Base-by-base conservation (phyloP, 2,329 filamentous ascomycete genomes). In the Monilinia laxa region DNA sequence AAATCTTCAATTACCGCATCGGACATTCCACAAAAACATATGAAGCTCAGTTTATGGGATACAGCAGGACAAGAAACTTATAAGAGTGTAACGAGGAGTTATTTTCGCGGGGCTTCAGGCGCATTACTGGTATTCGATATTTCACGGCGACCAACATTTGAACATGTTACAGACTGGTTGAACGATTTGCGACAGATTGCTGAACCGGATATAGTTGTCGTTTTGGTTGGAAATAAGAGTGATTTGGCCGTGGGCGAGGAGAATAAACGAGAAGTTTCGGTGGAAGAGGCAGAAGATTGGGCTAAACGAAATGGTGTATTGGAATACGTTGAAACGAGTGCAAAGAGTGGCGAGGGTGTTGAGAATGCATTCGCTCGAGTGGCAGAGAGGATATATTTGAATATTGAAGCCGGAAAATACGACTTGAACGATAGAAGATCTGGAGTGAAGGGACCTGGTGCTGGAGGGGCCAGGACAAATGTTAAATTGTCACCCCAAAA, bases 51-150 rank as follows among this genome's bases (percentile, higher is more conserved):
- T 55, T 83, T 98, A 14, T 98, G 94, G 94, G 94, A 97, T 77
- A 98, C 94, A 0, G 94, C 94, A 20, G 94, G 94, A 35, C 94
- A 98, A 78, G 94, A 98, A 81, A 97, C 93, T 16, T 98, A 98
- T 83, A 97, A 97, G 78, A 94, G 90, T 55, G 95, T 98, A 68
- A 98, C 94, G 11, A 85, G 94, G 65, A 95, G 91, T 64, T 90
- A 90, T 76, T 90, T 90, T 75, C 83, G 75, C 14, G 89, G 88
- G 65, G 88, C 89, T 51, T 87, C 84, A 0, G 89, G 89, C 42
- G 89, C 89, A 6, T 84, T 99, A 18, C 86, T 99, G 35, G 95
- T 99, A 69, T 99, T 97, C 76, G 95, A 99, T 79, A 94, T 99
- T 71, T 91, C 91, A 38, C 86, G 95, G 67, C 88, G 88, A 60